These are phyloP conservation scores for Sporisorium sorghi DNA, from an alignment of 1,284 basidiomycete genomes.

Conservation along the genomic window DNA sequence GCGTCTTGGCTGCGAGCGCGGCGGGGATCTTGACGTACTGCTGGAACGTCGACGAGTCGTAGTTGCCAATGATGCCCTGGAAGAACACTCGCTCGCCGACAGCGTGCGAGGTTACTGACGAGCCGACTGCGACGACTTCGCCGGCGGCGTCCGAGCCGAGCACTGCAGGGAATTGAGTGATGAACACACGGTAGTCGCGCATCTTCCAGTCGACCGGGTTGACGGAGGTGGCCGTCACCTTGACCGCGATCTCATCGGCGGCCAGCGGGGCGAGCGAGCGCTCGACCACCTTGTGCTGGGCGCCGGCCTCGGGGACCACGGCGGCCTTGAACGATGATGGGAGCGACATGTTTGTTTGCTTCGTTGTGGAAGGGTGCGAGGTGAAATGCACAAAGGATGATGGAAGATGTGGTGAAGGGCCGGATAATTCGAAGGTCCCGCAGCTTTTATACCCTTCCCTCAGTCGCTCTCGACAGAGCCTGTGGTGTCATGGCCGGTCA, in stretches of 20 bases:
- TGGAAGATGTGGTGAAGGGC: not conserved
- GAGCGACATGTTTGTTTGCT: constrained; percentile 25
- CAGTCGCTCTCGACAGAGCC: not conserved
- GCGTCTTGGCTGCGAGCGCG: constrained; percentile 43
- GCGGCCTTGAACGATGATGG: constrained; percentile 43
- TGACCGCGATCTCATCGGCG: constrained; percentile 46
- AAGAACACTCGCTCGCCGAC: constrained; percentile 61
- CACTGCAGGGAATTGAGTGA: constrained; percentile 47
- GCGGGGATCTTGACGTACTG: constrained; percentile 56
- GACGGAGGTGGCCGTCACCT: constrained; percentile 55
- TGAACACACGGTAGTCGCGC: constrained; percentile 40
- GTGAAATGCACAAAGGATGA: not conserved
- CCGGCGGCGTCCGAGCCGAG: constrained; percentile 58
- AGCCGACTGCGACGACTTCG: constrained; percentile 38
- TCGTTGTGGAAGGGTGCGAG: not conserved
- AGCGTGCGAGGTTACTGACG: constrained; percentile 28
- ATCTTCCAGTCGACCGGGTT: constrained; percentile 64
- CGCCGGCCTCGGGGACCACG: constrained; percentile 38
- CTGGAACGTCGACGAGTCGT: constrained; percentile 55
- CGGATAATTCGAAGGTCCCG: not conserved
- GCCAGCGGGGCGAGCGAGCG: constrained; percentile 33
- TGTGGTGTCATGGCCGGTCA: not conserved
- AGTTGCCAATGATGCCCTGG: constrained; percentile 55
- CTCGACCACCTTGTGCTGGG: constrained; percentile 30
- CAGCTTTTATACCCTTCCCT: not conserved